Base-by-base conservation (phyloP, 768 basidiomycete species). In the Amanita exitialis region DNA sequence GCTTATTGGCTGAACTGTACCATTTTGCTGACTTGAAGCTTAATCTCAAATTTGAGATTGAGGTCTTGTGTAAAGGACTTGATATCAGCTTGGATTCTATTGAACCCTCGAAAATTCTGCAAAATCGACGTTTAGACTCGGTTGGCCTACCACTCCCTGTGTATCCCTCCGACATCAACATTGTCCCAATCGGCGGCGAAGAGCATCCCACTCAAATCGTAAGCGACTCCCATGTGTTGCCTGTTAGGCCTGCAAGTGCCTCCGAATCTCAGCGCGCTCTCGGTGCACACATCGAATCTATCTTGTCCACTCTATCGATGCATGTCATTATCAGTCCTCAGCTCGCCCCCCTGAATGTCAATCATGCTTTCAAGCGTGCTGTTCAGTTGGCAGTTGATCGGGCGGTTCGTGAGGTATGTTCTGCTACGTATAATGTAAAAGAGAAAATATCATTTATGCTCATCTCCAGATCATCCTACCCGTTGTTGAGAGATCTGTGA, bases 31-130 rank as follows among this genome's bases (percentile, higher is more conserved):
- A 98, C 58, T 76, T 98, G 54, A 95, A 95, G 68, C 73, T 98
- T 50, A 96, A 97, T 63, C 77, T 93, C 63, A 98, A 97, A 67
- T 99, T 99, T 61, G 96, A 98, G 68, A 98, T 99, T 49, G 96
- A 99, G 67, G 84, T 97, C 35, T 71, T 98, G 16, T 98, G 95
- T 76, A 94, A 92, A 65, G 80, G 80, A 28, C 79, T 99, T 28
- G 83, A 90, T 25, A 80, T 99, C 57, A 84, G 92, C 59, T 77
- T 97, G 25, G 89, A 88, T 61, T 65, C 82, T 6, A 74, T 97
- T 42, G 90, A 95, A 62, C 85, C 88, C 2, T 84, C 92, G 4
- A 83, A 78, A 4, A 77, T 94, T 46, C 72, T 99, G 18, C 82
- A 90, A 53, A 90, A 77, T 56, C 76, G 93, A 1, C 84, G 88